phyloP scores from a whole-genome alignment of 1,139 yeast genomes.

The Protomyces gravidus region DNA sequence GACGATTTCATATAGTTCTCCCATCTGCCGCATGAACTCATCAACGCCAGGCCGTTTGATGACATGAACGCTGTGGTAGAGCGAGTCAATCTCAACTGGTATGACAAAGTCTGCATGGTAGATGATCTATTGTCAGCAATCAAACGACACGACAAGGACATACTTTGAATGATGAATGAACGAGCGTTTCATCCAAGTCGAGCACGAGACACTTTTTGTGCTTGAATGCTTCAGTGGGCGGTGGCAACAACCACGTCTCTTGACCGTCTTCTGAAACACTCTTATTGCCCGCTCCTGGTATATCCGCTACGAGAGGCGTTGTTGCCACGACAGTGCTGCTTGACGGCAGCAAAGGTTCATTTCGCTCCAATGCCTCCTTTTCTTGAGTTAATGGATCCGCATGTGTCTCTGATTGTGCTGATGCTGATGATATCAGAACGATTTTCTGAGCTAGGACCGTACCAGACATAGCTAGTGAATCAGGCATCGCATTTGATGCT shows the following conservation, averaged over 20 bases:
- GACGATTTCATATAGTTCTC: constrained; percentile 85
- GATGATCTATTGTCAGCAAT: constrained; percentile 47
- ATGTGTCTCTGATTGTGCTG: background rate
- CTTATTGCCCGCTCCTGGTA: background rate
- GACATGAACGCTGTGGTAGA: constrained; percentile 89
- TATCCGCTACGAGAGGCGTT: background rate
- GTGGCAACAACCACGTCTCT: constrained; percentile 52
- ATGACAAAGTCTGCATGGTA: constrained; percentile 93
- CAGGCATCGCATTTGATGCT: background rate
- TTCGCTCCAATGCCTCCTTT: constrained; percentile 10
- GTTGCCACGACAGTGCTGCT: constrained; percentile 17
- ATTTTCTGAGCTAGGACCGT: background rate
- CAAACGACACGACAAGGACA: background rate
- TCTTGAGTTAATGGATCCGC: background rate
- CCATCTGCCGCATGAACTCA: constrained; percentile 77
- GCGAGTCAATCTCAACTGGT: constrained; percentile 85
- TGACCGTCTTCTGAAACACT: background rate
- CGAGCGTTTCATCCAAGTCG: constrained; percentile 93
- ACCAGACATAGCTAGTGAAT: background rate
- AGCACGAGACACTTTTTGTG: constrained; percentile 80
- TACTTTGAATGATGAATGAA: constrained; percentile 82
- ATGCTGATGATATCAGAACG: background rate
- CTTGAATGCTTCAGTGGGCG: constrained; percentile 45
- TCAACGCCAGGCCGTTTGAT: constrained; percentile 98
- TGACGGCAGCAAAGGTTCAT: constrained; percentile 14